Conservation (phyloP, 1,284 basidiomycete genomes). For the Sanghuangporus baumii region DNA sequence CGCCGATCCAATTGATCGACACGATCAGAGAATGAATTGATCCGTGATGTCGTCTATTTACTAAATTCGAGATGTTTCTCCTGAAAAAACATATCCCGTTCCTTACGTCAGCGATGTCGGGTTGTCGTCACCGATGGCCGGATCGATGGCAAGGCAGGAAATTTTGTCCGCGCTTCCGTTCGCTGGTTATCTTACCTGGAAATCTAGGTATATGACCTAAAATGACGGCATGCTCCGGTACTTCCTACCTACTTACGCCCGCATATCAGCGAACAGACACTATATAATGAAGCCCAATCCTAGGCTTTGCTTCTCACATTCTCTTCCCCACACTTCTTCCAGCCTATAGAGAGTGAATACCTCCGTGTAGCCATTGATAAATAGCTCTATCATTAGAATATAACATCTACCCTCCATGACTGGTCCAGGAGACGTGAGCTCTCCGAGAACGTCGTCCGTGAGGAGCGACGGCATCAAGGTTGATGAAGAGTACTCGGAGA, state of each 20-base stretch:
- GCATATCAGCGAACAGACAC: neutral
- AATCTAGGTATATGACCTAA: neutral
- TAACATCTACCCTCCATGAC: neutral
- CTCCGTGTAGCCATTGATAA: no score
- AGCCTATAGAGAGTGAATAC: no score
- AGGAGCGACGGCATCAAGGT: neutral
- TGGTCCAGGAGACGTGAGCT: neutral
- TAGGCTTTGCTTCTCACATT: neutral
- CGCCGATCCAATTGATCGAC: neutral
- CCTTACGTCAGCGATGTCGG: neutral
- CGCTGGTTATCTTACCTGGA: neutral
- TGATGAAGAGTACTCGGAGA: neutral
- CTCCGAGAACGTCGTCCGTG: neutral
- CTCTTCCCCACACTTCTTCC: neutral
- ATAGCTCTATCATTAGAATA: no score
- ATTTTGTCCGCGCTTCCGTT: neutral
- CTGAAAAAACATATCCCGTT: neutral
- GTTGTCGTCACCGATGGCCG: neutral
- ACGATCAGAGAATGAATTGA: neutral
- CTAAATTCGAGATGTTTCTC: neutral
- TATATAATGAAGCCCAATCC: neutral
- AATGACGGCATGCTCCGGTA: neutral
- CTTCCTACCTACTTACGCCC: neutral
- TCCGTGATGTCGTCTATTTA: neutral
- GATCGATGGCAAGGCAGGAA: neutral